Evolutionary conservation across 805 yeast genomes (phyloP).

Genomic region (Wickerhamiella occidentalis): DNA sequence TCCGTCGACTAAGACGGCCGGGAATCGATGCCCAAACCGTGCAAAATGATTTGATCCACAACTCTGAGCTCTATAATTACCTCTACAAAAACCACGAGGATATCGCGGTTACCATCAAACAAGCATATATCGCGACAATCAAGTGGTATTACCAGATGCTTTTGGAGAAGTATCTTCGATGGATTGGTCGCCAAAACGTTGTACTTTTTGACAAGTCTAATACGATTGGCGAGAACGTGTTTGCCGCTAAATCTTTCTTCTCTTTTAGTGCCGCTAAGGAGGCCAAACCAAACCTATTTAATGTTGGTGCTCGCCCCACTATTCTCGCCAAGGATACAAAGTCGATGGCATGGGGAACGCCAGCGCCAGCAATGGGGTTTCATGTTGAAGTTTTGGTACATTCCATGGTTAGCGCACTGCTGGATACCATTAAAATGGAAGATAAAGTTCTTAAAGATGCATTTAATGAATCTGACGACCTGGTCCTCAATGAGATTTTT

Average conservation of each 20-base stretch:
- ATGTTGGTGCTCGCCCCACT: constrained; percentile 20
- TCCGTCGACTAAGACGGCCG: constrained; percentile 54
- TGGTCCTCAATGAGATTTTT: constrained; percentile 37
- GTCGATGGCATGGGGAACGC: constrained; percentile 14
- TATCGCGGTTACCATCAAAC: constrained; percentile 58
- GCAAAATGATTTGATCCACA: constrained; percentile 52
- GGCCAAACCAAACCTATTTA: constrained; percentile 14
- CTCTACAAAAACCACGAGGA: constrained; percentile 42
- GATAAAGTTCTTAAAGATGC: constrained; percentile 9
- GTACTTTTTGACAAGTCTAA: constrained; percentile 4
- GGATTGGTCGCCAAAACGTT: constrained; percentile 20
- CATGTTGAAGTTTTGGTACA: constrained; percentile 17
- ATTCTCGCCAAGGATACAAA: constrained; percentile 13
- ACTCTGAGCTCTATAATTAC: constrained; percentile 51
- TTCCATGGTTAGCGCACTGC: constrained; percentile 16
- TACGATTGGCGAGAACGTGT: constrained; percentile 8
- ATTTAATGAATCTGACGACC: constrained; percentile 17
- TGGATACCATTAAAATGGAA: constrained; percentile 17
- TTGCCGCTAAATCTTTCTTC: constrained; percentile 11
- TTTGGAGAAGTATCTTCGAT: constrained; percentile 37
- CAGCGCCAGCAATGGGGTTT: constrained; percentile 15
- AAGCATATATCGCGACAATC: constrained; percentile 82
- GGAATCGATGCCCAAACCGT: constrained; percentile 60
- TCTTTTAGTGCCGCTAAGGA: constrained; percentile 6
- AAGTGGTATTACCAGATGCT: constrained; percentile 80